A percentile compares a stretch with the other conserved stretches of the same genome.
Conservation (phyloP, 306 rosid species). For the Hippophae gyantsensis region DNA sequence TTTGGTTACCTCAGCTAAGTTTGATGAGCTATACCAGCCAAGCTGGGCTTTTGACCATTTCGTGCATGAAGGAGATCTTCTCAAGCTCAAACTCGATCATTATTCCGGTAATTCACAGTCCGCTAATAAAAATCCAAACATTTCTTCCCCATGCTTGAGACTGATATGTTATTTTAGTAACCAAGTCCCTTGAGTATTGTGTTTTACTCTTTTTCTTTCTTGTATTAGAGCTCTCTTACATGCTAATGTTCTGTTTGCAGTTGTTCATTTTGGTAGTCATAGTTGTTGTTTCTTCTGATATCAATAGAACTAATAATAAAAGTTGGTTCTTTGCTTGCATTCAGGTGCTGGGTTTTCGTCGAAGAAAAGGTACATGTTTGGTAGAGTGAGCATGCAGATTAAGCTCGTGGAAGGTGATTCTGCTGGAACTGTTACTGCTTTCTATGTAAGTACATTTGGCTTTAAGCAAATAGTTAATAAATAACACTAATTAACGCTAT, state of each 20-base stretch:
- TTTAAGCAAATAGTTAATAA: neutral
- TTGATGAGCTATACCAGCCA: slow-evolving; percentile 78
- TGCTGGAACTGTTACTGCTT: slow-evolving; percentile 94
- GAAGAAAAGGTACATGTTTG: slow-evolving; percentile 73
- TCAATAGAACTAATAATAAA: neutral
- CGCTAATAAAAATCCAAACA: neutral
- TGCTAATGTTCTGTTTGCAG: too few relatives aligned
- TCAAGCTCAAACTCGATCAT: slow-evolving; percentile 70
- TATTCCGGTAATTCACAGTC: slow-evolving; percentile 47
- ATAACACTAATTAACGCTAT: too few relatives aligned
- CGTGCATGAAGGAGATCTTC: slow-evolving; percentile 55
- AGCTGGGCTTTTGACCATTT: slow-evolving; percentile 85
- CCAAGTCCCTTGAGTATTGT: too few relatives aligned
- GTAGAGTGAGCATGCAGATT: slow-evolving; percentile 67
- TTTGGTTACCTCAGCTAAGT: slow-evolving; percentile 44
- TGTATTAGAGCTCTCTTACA: too few relatives aligned
- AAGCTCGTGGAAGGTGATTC: slow-evolving; percentile 92
- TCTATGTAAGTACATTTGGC: slow-evolving; percentile 49
- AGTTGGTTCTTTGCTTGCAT: neutral
- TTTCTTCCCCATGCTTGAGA: too few relatives aligned
- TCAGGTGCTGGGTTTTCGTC: slow-evolving; percentile 93
- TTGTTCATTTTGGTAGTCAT: too few relatives aligned
- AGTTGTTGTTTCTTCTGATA: too few relatives aligned
- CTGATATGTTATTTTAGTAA: too few relatives aligned
- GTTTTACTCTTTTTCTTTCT: neutral